Evolutionary conservation across 1,284 basidiomycete genomes (phyloP).

Genomic region (Boletellus deceptivus): DNA sequence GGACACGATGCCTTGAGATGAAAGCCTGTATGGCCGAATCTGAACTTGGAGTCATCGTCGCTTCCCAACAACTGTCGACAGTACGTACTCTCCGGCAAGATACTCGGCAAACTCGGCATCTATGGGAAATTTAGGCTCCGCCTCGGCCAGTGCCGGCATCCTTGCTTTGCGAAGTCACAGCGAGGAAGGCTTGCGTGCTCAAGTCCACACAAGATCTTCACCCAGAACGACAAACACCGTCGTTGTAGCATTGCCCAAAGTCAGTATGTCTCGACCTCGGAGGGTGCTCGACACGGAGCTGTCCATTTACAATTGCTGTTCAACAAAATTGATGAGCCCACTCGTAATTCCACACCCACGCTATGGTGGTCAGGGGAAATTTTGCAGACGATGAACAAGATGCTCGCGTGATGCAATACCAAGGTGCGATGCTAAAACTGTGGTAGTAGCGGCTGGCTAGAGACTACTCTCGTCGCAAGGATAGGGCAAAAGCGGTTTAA

Average conservation of each 20-base stretch:
- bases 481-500: neutral
- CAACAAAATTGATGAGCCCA: constrained; percentile 6
- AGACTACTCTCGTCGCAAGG: neutral
- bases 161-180: too few species aligned
- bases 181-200: too few species aligned
- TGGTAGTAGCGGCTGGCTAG: neutral
- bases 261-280: neutral
- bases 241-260: neutral
- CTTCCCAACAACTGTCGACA: neutral
- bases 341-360: neutral
- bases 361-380: constrained; percentile 13
- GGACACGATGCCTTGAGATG: constrained; percentile 64
- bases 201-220: neutral
- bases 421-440: constrained; percentile 18
- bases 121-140: too few species aligned
- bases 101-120: too few species aligned
- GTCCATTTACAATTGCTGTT: constrained; percentile 17
- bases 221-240: neutral
- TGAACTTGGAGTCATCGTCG: constrained; percentile 15
- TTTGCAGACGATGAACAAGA: constrained; percentile 8
- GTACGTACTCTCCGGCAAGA: too few species aligned
- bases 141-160: too few species aligned
- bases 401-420: constrained; percentile 14
- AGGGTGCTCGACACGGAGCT: constrained; percentile 5
- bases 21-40: constrained; percentile 57